A percentile compares a stretch with the other conserved stretches of the same genome.
Conservation (phyloP, 73 alveolate genomes). For the Symbiodinium natans region DNA sequence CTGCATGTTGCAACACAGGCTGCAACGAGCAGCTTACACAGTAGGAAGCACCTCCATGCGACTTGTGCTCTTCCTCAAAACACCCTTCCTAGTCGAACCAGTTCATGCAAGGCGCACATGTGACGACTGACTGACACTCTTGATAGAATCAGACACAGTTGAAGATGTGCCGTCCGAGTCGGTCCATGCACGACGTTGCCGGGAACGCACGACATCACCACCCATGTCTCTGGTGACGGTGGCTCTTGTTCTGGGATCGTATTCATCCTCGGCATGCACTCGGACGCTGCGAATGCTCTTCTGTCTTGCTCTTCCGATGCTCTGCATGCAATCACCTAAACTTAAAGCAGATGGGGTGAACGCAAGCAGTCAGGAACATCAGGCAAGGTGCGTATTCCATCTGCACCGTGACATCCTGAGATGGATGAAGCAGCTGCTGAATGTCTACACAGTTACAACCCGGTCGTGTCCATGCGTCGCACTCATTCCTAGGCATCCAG, state of each 20-base stretch:
- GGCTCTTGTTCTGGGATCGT: neutral
- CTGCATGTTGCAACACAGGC: no score
- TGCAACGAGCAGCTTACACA: no score
- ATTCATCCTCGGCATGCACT: conserved; percentile 28
- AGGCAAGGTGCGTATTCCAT: neutral
- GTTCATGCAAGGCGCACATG: neutral
- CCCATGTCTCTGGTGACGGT: neutral
- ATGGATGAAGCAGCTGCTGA: no score
- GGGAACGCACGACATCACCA: conserved; percentile 49
- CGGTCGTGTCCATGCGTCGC: no score
- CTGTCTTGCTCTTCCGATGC: neutral
- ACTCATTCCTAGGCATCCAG: no score
- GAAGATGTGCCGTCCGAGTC: neutral
- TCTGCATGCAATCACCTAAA: neutral
- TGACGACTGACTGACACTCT: neutral
- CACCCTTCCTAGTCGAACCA: no score
- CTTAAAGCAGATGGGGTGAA: no score
- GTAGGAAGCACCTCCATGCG: neutral
- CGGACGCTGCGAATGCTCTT: neutral
- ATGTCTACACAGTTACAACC: no score
- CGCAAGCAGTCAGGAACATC: no score
- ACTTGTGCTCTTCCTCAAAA: neutral
- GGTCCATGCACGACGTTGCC: neutral
- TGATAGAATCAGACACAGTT: neutral
- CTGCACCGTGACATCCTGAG: neutral